Conservation (phyloP, 1,284 basidiomycete genomes). For the Ustilago xerochloae region DNA sequence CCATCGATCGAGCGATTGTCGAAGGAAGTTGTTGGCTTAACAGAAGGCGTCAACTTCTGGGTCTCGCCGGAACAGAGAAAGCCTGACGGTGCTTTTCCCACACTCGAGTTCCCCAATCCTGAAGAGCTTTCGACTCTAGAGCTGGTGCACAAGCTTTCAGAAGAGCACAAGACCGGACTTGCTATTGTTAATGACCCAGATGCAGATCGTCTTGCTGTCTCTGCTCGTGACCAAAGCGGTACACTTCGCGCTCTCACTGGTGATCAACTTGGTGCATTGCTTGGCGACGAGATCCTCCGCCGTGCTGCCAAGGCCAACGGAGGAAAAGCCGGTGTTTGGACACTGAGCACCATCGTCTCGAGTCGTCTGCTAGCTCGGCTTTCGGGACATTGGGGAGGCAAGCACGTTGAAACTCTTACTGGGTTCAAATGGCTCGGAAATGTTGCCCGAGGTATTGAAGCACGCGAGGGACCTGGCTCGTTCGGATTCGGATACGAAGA, state of each 20-base stretch:
- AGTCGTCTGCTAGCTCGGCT: slow-evolving; percentile 53
- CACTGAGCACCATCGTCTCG: slow-evolving; percentile 58
- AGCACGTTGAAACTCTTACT: slow-evolving; percentile 57
- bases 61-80: slow-evolving; percentile 56
- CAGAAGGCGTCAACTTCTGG: slow-evolving; percentile 41
- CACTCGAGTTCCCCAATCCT: slow-evolving; percentile 61
- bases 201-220: slow-evolving; percentile 57
- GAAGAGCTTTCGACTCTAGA: slow-evolving; percentile 60
- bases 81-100: slow-evolving; percentile 60
- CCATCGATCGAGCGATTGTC: slow-evolving; percentile 41
- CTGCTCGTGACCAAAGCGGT: slow-evolving; percentile 48
- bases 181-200: slow-evolving; percentile 63
- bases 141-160: slow-evolving; percentile 56
- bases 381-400: slow-evolving; percentile 41
- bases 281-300: slow-evolving; percentile 58
- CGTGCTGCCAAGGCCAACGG: slow-evolving; percentile 29
- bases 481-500: slow-evolving; percentile 63
- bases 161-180: slow-evolving; percentile 47
- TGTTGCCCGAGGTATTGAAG: slow-evolving; percentile 47
- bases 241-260: slow-evolving; percentile 54
- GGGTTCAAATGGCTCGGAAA: slow-evolving; percentile 65
- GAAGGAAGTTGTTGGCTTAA: slow-evolving; percentile 43
- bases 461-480: slow-evolving; percentile 35
- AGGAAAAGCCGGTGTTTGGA: slow-evolving; percentile 33
- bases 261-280: slow-evolving; percentile 56